Evolutionary conservation across 805 yeast genomes (phyloP), one percentile per base, ranked within the genome.

Genomic region (Yarrowia sp.): DNA sequence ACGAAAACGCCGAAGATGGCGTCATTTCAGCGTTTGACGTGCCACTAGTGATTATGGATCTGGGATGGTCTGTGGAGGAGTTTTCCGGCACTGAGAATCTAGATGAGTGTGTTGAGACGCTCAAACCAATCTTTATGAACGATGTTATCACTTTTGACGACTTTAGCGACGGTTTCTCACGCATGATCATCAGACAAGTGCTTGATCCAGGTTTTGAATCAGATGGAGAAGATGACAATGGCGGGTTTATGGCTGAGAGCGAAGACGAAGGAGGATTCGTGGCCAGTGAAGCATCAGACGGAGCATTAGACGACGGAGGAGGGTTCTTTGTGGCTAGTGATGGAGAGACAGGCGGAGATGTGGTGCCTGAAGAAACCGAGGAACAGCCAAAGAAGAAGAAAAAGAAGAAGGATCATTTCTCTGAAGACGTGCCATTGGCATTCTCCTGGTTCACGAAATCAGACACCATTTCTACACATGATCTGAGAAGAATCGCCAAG

Each of bases 401-500:
- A 9, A 36, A 58, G 43, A 44, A 43, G 22, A 33, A 5, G 6
- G 35, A 33, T 1, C 8, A 13, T 18, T 17, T 22, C 14, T 7
- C 41, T 3, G 64, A 42, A 28, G 51, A 58, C 28, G 51, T 36
- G 4, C 28, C 41, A 2, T 31, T 39, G 42, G 51, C 50, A 1
- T 58, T 58, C n/a, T 43, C 51, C 11, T 58, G 64, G 64, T 58
- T 58, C 35, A 58, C 64, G 44, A 67, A 51, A n/a, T 58, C 51
- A 2, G 51, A 58, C 8, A 35, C 65, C 44, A 76, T 76, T 31
- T 70, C 76, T 1, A 42, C 67, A 6, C 66, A 65, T 2, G 73
- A 74, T 33, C 69, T 76, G 11, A 50, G 65, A 15, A 62, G 68
- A 14, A 71, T 72, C 0, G 64, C 75, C 7, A 48, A 44, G 8